These are phyloP conservation scores for Actinidia polygama DNA, from an alignment of 179 eudicot species.

Conservation along the genomic window DNA sequence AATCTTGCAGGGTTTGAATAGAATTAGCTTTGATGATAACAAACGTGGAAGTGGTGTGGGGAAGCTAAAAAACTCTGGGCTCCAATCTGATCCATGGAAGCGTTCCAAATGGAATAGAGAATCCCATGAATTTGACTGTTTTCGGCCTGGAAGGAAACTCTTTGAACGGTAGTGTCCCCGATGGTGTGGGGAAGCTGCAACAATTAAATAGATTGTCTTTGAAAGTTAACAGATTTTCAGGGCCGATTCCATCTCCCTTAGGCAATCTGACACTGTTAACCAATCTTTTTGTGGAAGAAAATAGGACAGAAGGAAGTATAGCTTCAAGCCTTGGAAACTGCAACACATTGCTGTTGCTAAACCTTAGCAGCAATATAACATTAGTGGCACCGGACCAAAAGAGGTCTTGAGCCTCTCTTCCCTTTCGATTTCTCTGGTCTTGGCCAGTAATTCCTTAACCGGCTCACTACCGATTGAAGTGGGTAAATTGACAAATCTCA, in stretches of 20 bases:
- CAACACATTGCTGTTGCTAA: conserved; percentile 36
- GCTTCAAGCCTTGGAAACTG: conserved; percentile 62
- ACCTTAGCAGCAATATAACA: conserved; percentile 37
- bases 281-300: conserved; percentile 38
- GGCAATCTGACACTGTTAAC: conserved; percentile 45
- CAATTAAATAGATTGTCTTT: conserved; percentile 23
- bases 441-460: conserved; percentile 21
- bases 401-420: conserved; percentile 24
- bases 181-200: conserved; percentile 33
- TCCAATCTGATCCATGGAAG: conserved; percentile 15
- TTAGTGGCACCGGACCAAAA: conserved; percentile 50
- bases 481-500: conserved; percentile 26
- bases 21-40: too few relatives aligned
- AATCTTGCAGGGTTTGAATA: too few relatives aligned
- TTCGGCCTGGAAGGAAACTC: conserved; percentile 16
- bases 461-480: conserved; percentile 26
- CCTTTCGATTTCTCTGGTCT: conserved; percentile 17
- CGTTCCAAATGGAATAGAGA: conserved; percentile 16
- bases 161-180: conserved; percentile 15
- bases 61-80: too few relatives aligned
- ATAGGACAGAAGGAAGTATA: conserved; percentile 51
- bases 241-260: conserved; percentile 42
- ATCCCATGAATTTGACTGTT: conserved; percentile 16
- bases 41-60: too few relatives aligned
- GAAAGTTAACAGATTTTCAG: conserved; percentile 37